Percentiles rank a stretch among this genome's conserved stretches.
phyloP scores from a whole-genome alignment of 2,329 filamentous ascomycete genomes.

The Fusarium sp. region DNA sequence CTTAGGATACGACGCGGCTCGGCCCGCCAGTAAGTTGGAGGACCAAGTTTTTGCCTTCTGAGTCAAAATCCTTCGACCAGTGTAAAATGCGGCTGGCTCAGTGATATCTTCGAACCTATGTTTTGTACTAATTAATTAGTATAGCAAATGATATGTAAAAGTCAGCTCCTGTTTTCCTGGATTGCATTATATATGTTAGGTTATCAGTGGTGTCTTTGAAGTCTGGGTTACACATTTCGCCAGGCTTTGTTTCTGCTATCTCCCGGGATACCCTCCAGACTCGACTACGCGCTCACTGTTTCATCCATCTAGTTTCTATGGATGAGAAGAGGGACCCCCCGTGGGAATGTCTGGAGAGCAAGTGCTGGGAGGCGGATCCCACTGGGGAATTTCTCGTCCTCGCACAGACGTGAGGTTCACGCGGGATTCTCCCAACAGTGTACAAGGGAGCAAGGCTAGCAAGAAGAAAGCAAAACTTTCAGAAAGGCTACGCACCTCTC shows the following conservation, averaged over 20 bases:
- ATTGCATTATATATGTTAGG: background rate
- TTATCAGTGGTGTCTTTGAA: background rate
- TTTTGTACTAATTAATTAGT: background rate
- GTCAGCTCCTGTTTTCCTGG: background rate
- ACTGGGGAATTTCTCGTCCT: background rate
- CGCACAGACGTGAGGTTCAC: background rate
- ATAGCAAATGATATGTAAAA: background rate
- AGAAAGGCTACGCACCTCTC: background rate
- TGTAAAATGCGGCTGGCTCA: background rate
- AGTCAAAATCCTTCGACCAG: background rate
- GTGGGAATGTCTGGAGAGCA: background rate
- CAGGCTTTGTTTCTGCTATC: background rate
- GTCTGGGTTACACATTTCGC: background rate
- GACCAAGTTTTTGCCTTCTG: conserved; percentile 95
- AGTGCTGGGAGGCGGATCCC: background rate
- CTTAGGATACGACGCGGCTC: conserved; percentile 87
- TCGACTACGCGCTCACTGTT: background rate
- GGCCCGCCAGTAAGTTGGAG: conserved; percentile 92
- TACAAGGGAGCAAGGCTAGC: background rate
- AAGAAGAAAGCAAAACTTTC: background rate
- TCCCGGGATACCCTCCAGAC: background rate
- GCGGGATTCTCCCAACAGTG: background rate
- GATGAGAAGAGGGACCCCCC: background rate
- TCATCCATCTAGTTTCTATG: background rate
- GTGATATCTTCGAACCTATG: background rate